phyloP scores from a whole-genome alignment of 1,139 yeast genomes.

The Magnusiomyces tetraspermus region DNA sequence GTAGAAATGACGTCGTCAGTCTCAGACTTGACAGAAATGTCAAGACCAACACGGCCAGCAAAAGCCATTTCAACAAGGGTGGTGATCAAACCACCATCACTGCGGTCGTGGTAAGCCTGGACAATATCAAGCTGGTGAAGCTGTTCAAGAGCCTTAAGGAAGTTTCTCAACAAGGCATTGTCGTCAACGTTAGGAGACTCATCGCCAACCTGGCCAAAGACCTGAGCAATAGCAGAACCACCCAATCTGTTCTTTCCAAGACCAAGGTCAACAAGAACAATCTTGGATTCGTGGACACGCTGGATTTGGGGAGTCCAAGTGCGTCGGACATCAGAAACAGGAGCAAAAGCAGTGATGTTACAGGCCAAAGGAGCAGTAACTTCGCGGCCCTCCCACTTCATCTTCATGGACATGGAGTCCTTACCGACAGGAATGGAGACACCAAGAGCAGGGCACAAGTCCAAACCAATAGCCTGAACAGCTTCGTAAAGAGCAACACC shows the following conservation, averaged over 20 bases:
- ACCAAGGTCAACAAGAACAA: conserved; percentile 77
- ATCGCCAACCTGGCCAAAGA: conserved; percentile 77
- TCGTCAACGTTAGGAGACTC: conserved; percentile 78
- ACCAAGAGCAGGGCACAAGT: conserved; percentile 88
- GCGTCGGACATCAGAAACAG: conserved; percentile 71
- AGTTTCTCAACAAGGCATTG: conserved; percentile 50
- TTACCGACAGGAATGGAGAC: conserved; percentile 95
- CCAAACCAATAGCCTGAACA: conserved; percentile 92
- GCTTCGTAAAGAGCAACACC: conserved; percentile 94
- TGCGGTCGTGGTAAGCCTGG: conserved; percentile 88
- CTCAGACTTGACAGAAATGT: conserved; percentile 31
- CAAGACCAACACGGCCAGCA: conserved; percentile 83
- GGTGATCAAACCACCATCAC: conserved; percentile 92
- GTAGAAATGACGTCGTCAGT: conserved; percentile 28
- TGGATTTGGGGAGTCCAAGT: conserved; percentile 93
- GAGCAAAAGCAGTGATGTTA: conserved; percentile 83
- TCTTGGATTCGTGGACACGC: conserved; percentile 41
- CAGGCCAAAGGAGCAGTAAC: conserved; percentile 94
- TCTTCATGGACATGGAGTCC: conserved; percentile 98
- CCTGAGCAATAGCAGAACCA: conserved; percentile 94
- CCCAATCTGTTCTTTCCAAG: conserved; percentile 53
- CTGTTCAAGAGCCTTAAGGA: conserved; percentile 57
- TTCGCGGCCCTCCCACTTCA: conserved; percentile 81
- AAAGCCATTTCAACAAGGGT: conserved; percentile 93
- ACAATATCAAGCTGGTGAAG: conserved; percentile 57